Evolutionary conservation across 1,139 yeast genomes (phyloP), one percentile per base, ranked within the genome.

Genomic region (Taphrina pruni): DNA sequence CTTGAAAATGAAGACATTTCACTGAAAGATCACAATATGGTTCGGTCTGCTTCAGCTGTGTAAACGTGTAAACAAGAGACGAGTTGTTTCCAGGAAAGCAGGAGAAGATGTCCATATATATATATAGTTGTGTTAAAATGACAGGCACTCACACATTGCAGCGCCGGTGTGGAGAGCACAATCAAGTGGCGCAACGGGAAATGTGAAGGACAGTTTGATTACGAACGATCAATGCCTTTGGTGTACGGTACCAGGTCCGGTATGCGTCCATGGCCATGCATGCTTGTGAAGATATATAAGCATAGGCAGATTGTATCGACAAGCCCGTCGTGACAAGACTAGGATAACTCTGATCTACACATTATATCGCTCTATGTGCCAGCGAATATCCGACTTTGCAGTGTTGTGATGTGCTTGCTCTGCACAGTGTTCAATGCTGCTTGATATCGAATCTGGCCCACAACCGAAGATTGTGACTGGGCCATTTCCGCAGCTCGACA

Each of bases 401-500:
- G 8, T 54, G 20, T 11, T 38, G 5, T 36, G 43, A 14, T 32
- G 35, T 36, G 14, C 8, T 8, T 11, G 43, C 21, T 54, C 43
- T 1, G 43, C 26, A 36, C 45, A 35, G 7, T 6, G 20, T 26
- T 36, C 58, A 8, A 54, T 14, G 2, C n/a, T 21, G 3, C 14
- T 17, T 6, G 36, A 17, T 2, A 54, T 54, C 12, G 58, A 20
- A 12, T 14, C 45, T 35, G 58, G 58, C 26, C 58, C 58, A 54
- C 58, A 54, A 5, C 58, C 58, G 2, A 54, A 3, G 21, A 54
- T 17, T 8, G 58, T 35, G 41, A 35, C 12, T 26, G 58, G 58
- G 6, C 43, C 43, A 5, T 12, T 20, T 2, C 14, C 26, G 43
- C 58, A 36, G 11, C 21, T 32, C 11, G 58, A 11, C 11, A 54